Percentiles rank a stretch among this genome's conserved stretches.
phyloP scores from a whole-genome alignment of 2,329 filamentous ascomycete species.

The Pestalotiopsis sp. region DNA sequence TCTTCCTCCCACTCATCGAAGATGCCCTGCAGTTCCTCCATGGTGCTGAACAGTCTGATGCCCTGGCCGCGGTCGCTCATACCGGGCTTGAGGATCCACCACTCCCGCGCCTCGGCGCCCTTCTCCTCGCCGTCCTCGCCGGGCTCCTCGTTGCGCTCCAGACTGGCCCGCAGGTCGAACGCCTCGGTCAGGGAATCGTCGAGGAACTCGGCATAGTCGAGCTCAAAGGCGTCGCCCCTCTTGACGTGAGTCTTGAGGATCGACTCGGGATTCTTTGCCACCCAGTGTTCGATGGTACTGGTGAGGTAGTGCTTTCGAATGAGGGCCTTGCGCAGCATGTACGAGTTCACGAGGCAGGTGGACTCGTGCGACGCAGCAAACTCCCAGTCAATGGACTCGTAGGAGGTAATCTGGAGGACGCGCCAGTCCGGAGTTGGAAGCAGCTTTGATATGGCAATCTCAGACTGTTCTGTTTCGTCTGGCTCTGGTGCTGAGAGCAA shows the following conservation, averaged over 20 bases:
- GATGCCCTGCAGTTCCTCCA: constrained; percentile 79
- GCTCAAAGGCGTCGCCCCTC: constrained; percentile 81
- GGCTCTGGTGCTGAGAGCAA: constrained; percentile 47
- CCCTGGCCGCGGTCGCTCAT: constrained; percentile 98
- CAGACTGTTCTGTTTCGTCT: constrained; percentile 21
- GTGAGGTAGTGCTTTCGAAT: constrained; percentile 95
- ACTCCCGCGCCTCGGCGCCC: constrained; percentile 57
- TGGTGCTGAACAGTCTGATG: constrained; percentile 83
- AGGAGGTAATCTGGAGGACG: constrained; percentile 78
- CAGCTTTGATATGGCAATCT: constrained; percentile 35
- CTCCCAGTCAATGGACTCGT: constrained; percentile 86
- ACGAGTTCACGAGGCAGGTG: constrained; percentile 77
- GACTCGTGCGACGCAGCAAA: constrained; percentile 62
- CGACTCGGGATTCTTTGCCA: constrained; percentile 76
- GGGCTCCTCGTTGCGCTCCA: constrained; percentile 62
- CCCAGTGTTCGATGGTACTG: constrained; percentile 80
- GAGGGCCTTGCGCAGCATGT: constrained; percentile 92
- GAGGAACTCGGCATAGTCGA: constrained; percentile 95
- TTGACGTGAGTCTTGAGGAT: constrained; percentile 71
- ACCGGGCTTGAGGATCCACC: constrained; percentile 98
- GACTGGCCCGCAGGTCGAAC: constrained; percentile 80
- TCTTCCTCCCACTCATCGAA: constrained; percentile 90
- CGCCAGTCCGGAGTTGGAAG: constrained; percentile 38
- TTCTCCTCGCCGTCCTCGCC: constrained; percentile 15
- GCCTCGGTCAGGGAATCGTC: constrained; percentile 91